Conservation (phyloP, 192 early-diverging fungal genomes). For the Oehlia diaphana region DNA sequence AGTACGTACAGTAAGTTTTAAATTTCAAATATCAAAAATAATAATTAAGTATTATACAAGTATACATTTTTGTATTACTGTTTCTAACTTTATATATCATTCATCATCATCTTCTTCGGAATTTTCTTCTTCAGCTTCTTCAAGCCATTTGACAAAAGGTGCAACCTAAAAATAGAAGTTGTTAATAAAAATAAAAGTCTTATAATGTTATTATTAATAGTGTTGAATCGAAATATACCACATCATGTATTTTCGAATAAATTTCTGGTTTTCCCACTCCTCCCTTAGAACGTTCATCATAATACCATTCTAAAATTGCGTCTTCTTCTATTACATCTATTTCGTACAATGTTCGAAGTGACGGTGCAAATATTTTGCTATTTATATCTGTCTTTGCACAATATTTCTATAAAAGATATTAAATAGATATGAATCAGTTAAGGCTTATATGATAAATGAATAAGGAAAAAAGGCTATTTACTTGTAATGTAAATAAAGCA, state of each 20-base stretch:
- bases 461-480: neutral
- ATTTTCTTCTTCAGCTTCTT: slow-evolving; percentile 27
- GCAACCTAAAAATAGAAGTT: slow-evolving; percentile 17
- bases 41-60: too few relatives aligned
- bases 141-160: slow-evolving; percentile 24
- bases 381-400: slow-evolving; percentile 29
- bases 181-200: neutral
- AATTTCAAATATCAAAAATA: too few relatives aligned
- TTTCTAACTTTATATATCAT: neutral
- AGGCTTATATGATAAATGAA: too few relatives aligned
- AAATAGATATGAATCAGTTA: too few relatives aligned
- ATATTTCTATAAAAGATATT: too few relatives aligned
- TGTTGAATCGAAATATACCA: slow-evolving; percentile 37
- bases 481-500: slow-evolving; percentile 51
- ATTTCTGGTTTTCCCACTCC: slow-evolving; percentile 27
- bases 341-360: slow-evolving; percentile 73
- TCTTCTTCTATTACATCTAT: slow-evolving; percentile 83
- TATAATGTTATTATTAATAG: slow-evolving; percentile 6
- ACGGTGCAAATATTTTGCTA: slow-evolving; percentile 56
- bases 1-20: too few relatives aligned
- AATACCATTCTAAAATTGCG: slow-evolving; percentile 75
- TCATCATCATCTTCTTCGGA: slow-evolving; percentile 4
- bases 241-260: slow-evolving; percentile 46
- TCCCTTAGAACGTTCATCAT: slow-evolving; percentile 20
- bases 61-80: neutral